Conservation (phyloP, 2,329 filamentous ascomycete species). For the Delphinella strobiligena region DNA sequence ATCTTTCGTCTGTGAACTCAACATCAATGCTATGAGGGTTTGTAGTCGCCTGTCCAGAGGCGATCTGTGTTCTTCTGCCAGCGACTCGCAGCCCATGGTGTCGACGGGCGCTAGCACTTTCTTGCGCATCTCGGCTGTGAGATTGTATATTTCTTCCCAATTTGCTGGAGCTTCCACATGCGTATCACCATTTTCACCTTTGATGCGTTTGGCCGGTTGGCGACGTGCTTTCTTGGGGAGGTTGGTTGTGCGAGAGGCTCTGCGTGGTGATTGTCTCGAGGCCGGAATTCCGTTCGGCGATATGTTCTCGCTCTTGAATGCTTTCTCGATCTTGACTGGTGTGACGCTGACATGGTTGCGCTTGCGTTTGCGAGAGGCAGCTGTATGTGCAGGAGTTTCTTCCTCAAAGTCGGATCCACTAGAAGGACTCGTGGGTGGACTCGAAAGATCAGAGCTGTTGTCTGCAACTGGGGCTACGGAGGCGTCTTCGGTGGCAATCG, state of each 20-base stretch:
- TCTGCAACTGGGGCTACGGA: background rate
- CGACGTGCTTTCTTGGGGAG: slow-evolving; percentile 13
- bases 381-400: background rate
- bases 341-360: slow-evolving; percentile 7
- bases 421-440: slow-evolving; percentile 1
- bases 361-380: slow-evolving; percentile 6
- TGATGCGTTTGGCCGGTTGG: slow-evolving; percentile 22
- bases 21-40: slow-evolving; percentile 77
- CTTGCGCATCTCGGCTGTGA: slow-evolving; percentile 66
- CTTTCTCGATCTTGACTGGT: slow-evolving; percentile 5
- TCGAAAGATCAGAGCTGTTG: slow-evolving; percentile 5
- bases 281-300: no score
- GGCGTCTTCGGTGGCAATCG: slow-evolving; percentile 3
- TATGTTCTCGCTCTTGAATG: slow-evolving; percentile 9
- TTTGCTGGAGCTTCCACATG: slow-evolving; percentile 49
- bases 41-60: slow-evolving; percentile 62
- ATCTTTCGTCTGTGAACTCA: slow-evolving; percentile 87
- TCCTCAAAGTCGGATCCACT: background rate
- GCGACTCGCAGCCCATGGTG: slow-evolving; percentile 87
- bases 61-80: slow-evolving; percentile 44
- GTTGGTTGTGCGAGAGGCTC: slow-evolving; percentile 5
- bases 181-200: slow-evolving; percentile 17
- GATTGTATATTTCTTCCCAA: slow-evolving; percentile 73
- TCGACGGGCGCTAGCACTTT: slow-evolving; percentile 72
- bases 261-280: slow-evolving; percentile 8